Base-by-base conservation (phyloP, 2,329 filamentous ascomycete genomes). In the Diaporthe citriasiana region DNA sequence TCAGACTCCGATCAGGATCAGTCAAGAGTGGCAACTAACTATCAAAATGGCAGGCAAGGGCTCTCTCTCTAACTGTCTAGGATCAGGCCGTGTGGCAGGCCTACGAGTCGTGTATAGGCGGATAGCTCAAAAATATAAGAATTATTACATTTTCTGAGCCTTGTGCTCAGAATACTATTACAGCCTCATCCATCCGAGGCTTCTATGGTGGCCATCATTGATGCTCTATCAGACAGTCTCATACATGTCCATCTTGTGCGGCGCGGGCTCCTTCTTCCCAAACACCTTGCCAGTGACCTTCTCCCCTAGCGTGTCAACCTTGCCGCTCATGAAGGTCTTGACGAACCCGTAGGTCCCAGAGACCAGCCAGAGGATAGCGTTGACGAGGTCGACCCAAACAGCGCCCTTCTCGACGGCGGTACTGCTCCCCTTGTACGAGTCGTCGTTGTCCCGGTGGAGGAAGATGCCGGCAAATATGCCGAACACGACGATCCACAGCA, bases 401-500 rank as follows among this genome's bases (percentile, higher is more conserved):
- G 92, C 92, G 75, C 89, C 86, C 83, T 93, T 92, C 93, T 95
- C 95, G 9, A 80, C 69, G 5, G 79, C 76, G 0, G 84, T 85
- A 75, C 80, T 85, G 57, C 80, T 82, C 40, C 84, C 85, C 80
- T 87, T 83, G 81, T 86, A 87, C 53, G 81, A 78, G 72, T 90
- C 85, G 45, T 85, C 83, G 73, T 92, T 87, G 72, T 87, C 87
- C 66, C 89, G 87, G 45, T 86, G 82, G 74, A 95, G 89, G 82
- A 93, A 95, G 84, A 94, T 90, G 75, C 87, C 89, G 19, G 91
- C 93, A 77, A 95, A 95, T 74, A 93, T 88, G 38, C 92, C 93
- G 80, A 95, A 94, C 3, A 93, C 85, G 19, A 90, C 87, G 75
- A 93, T 84, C 90, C 92, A 95, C 3, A 83, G 77, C 40, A 87